A percentile compares a stretch with the other conserved stretches of the same genome.
These are phyloP conservation scores for Aspergillus pseudoviridinutans DNA, from an alignment of 2,329 filamentous ascomycete genomes.

Conservation along the genomic window DNA sequence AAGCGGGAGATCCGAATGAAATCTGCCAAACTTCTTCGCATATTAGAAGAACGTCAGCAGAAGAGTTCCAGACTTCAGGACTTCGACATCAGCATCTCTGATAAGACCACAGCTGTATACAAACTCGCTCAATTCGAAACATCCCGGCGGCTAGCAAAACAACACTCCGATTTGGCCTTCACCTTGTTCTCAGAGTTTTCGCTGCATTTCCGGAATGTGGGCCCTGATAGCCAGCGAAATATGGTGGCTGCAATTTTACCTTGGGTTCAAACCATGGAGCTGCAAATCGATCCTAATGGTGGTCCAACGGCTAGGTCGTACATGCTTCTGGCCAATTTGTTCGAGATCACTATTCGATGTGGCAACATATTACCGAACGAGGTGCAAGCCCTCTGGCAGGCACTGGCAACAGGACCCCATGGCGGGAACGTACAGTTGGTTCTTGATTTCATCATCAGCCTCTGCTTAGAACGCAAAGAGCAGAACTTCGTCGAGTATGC, in stretches of 20 bases:
- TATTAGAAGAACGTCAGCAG: constrained; percentile 75
- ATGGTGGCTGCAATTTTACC: constrained; percentile 91
- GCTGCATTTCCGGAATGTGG: constrained; percentile 82
- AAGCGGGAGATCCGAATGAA: constrained; percentile 85
- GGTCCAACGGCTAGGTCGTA: constrained; percentile 89
- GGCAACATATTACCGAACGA: constrained; percentile 88
- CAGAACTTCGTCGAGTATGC: constrained; percentile 98
- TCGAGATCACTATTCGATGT: constrained; percentile 93
- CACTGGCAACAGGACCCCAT: constrained; percentile 86
- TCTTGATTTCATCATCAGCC: constrained; percentile 90
- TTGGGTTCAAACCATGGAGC: constrained; percentile 92
- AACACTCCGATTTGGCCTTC: constrained; percentile 85
- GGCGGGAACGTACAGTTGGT: constrained; percentile 91
- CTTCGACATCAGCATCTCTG: constrained; percentile 96
- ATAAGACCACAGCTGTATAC: constrained; percentile 97
- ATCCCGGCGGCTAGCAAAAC: constrained; percentile 81
- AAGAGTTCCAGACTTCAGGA: constrained; percentile 91
- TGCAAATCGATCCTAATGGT: constrained; percentile 87
- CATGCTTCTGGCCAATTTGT: constrained; percentile 87
- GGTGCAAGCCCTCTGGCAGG: constrained; percentile 96
- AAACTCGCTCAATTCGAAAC: constrained; percentile 97
- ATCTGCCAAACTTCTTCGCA: constrained; percentile 74
- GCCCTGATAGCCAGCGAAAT: constrained; percentile 80
- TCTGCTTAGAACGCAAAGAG: constrained; percentile 89
- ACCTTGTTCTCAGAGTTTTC: constrained; percentile 96